phyloP scores from a whole-genome alignment of 2,329 filamentous ascomycete species.

The Aspergillus sp. region DNA sequence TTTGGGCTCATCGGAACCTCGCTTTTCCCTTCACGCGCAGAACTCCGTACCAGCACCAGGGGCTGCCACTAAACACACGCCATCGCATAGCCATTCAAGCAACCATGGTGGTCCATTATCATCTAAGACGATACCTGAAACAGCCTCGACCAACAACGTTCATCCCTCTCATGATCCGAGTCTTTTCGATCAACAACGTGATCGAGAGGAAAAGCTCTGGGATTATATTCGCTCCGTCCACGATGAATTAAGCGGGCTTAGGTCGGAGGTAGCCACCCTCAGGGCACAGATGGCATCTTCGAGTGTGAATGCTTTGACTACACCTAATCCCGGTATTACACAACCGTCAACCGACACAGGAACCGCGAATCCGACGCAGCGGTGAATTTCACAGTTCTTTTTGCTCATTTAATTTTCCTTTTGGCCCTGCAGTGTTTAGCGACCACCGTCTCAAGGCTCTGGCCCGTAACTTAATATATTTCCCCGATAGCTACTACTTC shows the following conservation, averaged over 20 bases:
- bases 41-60: constrained; percentile 32
- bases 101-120: constrained; percentile 30
- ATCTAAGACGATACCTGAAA: constrained; percentile 28
- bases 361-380: constrained; percentile 13
- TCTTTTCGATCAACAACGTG: constrained; percentile 30
- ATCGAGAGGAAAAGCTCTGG: constrained; percentile 44
- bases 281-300: constrained; percentile 40
- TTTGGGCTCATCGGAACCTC: constrained; percentile 43
- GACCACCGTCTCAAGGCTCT: not conserved
- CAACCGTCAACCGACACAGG: constrained; percentile 15
- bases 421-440: not conserved
- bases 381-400: constrained; percentile 14
- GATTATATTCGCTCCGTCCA: constrained; percentile 45
- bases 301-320: constrained; percentile 23
- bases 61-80: constrained; percentile 34
- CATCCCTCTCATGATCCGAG: constrained; percentile 23
- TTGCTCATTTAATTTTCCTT: not conserved
- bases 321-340: constrained; percentile 15
- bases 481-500: constrained; percentile 2
- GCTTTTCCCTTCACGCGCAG: constrained; percentile 44
- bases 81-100: constrained; percentile 35
- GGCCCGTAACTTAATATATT: constrained; percentile 3
- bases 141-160: constrained; percentile 21
- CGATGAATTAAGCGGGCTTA: constrained; percentile 40
- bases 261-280: constrained; percentile 42